These are phyloP conservation scores for Coprinopsis marcescibilis DNA, from an alignment of 768 basidiomycete genomes.

Conservation along the genomic window DNA sequence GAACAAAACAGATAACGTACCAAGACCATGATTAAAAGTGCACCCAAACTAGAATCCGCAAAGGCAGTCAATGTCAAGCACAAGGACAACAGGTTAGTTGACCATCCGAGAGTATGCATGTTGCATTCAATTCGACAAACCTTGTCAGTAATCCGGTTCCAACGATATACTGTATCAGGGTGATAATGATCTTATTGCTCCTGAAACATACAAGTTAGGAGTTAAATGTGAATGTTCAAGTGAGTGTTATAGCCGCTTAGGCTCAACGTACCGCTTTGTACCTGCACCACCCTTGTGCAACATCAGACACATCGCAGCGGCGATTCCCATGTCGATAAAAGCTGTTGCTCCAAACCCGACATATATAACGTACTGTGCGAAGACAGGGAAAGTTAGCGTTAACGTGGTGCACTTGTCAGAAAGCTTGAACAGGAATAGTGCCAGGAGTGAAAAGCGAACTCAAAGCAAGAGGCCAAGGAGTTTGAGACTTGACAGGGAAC, in stretches of 20 bases:
- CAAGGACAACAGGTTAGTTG: no score
- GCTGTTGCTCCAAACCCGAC: conserved; percentile 25
- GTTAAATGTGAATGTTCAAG: neutral
- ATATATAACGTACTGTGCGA: conserved; percentile 25
- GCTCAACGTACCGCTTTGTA: conserved; percentile 13
- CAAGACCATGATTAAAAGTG: conserved; percentile 24
- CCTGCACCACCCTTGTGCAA: conserved; percentile 23
- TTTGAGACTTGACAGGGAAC: no score
- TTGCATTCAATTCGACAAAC: conserved; percentile 10
- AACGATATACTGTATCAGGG: conserved; percentile 25
- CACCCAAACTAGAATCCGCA: conserved; percentile 19
- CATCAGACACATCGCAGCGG: conserved; percentile 26
- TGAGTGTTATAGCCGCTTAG: neutral
- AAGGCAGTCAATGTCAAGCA: neutral
- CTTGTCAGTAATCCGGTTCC: conserved; percentile 28
- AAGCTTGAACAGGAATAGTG: no score
- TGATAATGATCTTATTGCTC: conserved; percentile 23
- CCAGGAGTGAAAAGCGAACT: neutral
- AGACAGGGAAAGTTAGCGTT: no score
- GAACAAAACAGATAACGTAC: conserved; percentile 12
- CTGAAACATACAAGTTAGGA: conserved; percentile 10
- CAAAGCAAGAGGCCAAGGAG: no score
- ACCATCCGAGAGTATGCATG: no score
- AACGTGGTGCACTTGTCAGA: no score
- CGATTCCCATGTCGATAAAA: conserved; percentile 25